Conservation (phyloP, 2,329 filamentous ascomycete species). For the Elsinoe perseae region DNA sequence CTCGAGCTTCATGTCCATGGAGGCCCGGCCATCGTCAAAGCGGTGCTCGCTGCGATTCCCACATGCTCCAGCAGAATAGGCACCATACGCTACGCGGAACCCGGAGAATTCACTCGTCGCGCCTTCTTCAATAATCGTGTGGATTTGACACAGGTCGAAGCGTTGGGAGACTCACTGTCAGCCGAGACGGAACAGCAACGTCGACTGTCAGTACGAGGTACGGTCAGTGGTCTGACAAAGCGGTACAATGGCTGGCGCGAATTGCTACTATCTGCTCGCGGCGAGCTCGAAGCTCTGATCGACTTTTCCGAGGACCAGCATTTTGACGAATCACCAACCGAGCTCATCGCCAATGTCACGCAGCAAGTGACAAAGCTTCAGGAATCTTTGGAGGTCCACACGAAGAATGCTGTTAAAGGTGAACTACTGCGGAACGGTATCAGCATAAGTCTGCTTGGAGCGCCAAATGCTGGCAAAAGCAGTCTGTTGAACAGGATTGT, state of each 20-base stretch:
- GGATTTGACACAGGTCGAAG: slow-evolving; percentile 74
- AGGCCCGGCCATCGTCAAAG: slow-evolving; percentile 78
- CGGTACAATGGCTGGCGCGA: slow-evolving; percentile 79
- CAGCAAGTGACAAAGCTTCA: slow-evolving; percentile 55
- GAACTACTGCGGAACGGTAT: slow-evolving; percentile 83
- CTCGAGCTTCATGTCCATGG: slow-evolving; percentile 94
- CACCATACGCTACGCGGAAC: slow-evolving; percentile 75
- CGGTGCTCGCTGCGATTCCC: slow-evolving; percentile 71
- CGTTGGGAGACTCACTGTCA: slow-evolving; percentile 52
- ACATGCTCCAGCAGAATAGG: slow-evolving; percentile 32
- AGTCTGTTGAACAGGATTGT: slow-evolving; percentile 86
- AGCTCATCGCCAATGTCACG: slow-evolving; percentile 63
- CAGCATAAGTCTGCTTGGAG: slow-evolving; percentile 74
- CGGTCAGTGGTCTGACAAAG: slow-evolving; percentile 55
- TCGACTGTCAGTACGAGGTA: slow-evolving; percentile 71
- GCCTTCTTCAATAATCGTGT: slow-evolving; percentile 83
- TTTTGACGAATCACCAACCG: slow-evolving; percentile 76
- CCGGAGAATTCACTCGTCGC: slow-evolving; percentile 88
- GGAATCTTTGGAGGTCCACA: slow-evolving; percentile 58
- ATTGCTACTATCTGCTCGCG: slow-evolving; percentile 69
- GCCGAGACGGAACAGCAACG: slow-evolving; percentile 87
- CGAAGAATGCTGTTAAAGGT: slow-evolving; percentile 68
- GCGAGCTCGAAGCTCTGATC: slow-evolving; percentile 89
- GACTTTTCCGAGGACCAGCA: slow-evolving; percentile 97
- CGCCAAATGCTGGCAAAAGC: slow-evolving; percentile 92